A percentile compares a stretch with the other conserved stretches of the same genome.
These are phyloP conservation scores for Naganishia sp. DNA, from an alignment of 1,284 basidiomycete genomes.

Conservation along the genomic window DNA sequence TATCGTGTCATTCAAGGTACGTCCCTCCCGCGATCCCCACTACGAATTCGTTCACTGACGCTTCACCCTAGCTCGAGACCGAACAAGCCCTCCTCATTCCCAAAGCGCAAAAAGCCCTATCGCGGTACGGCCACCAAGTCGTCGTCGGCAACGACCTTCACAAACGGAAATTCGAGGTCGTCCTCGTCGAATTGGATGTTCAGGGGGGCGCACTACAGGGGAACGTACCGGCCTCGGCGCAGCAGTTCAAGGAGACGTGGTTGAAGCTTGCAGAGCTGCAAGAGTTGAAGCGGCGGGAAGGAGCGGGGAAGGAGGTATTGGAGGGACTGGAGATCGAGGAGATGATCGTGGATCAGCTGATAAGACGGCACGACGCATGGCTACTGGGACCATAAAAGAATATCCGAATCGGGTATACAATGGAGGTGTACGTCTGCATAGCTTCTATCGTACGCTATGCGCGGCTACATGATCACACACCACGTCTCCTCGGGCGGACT, in stretches of 20 bases:
- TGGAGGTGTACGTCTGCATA: too few species aligned
- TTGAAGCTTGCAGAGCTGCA: conserved; percentile 64
- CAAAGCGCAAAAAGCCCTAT: conserved; percentile 82
- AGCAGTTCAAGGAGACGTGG: conserved; percentile 67
- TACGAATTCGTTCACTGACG: neutral
- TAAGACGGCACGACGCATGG: conserved; percentile 74
- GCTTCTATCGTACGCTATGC: neutral
- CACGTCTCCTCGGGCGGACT: conserved; percentile 18
- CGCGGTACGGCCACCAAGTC: conserved; percentile 93
- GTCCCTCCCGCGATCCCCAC: conserved; percentile 18
- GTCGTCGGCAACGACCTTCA: conserved; percentile 95
- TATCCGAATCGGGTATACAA: neutral
- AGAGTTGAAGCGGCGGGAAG: conserved; percentile 56
- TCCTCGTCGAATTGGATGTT: conserved; percentile 66
- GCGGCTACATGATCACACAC: conserved; percentile 33
- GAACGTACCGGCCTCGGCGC: neutral
- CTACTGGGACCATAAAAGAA: conserved; percentile 39
- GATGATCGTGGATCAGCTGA: conserved; percentile 77
- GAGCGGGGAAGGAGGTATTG: conserved; percentile 43
- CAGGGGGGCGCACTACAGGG: conserved; percentile 22
- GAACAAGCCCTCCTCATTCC: conserved; percentile 80
- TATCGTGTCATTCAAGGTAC: conserved; percentile 94
- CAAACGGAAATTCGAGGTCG: conserved; percentile 84
- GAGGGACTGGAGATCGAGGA: conserved; percentile 75
- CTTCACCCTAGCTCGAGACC: conserved; percentile 76